Conservation (phyloP, 352 stramenopile genomes). For the Pythium scleroteichum region DNA sequence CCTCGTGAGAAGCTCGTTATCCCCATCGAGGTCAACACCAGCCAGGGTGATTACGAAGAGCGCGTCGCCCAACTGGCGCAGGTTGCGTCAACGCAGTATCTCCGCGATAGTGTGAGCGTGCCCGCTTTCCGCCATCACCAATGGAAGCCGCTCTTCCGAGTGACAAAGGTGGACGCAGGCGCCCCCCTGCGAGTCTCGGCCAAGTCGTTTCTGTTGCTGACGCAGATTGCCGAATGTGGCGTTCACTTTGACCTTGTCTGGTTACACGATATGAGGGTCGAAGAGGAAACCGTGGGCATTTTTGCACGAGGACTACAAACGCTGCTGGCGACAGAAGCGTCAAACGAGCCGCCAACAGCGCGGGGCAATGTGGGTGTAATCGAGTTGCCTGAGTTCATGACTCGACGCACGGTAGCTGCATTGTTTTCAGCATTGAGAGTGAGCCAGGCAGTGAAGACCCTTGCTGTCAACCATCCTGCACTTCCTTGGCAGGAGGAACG, state of each 20-base stretch:
- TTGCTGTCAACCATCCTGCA: conserved; percentile 3
- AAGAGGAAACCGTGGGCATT: not conserved
- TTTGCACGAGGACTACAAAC: conserved; percentile 12
- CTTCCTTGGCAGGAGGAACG: conserved; percentile 2
- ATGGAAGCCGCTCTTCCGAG: conserved; percentile 11
- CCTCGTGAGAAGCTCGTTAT: not conserved
- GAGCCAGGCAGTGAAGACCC: not conserved
- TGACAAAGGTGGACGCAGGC: not conserved
- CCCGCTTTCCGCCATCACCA: conserved; percentile 1
- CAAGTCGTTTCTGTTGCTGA: conserved; percentile 8
- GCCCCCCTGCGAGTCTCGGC: conserved; percentile 5
- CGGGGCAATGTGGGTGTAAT: not conserved
- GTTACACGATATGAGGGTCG: conserved; percentile 9
- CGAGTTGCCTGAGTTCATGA: conserved; percentile 7
- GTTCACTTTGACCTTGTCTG: not conserved
- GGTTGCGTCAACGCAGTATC: conserved; percentile 3
- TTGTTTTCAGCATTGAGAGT: conserved; percentile 9
- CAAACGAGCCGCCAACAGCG: not conserved
- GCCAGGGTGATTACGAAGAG: conserved; percentile 10
- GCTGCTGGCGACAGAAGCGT: not conserved
- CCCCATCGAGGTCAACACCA: conserved; percentile 1
- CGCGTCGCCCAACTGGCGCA: conserved; percentile 10
- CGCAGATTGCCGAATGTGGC: conserved; percentile 3
- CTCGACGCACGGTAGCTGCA: conserved; percentile 1
- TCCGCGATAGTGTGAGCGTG: conserved; percentile 1